These are phyloP conservation scores for Choanephora cucurbitarum DNA, from an alignment of 371 early-diverging fungal genomes.

Conservation along the genomic window DNA sequence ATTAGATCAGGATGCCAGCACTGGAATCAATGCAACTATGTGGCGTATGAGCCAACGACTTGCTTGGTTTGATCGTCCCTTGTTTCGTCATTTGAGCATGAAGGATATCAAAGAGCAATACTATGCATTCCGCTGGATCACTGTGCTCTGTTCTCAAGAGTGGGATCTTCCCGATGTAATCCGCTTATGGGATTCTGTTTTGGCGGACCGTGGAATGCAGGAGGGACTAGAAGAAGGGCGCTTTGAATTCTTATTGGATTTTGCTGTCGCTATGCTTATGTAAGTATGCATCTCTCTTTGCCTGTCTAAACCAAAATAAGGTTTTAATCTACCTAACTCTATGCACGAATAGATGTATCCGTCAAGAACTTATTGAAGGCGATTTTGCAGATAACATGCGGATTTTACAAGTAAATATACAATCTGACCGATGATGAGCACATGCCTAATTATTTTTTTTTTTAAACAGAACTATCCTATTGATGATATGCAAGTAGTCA, in stretches of 20 bases:
- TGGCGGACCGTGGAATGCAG: slow-evolving; percentile 63
- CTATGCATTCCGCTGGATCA: slow-evolving; percentile 87
- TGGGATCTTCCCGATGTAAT: slow-evolving; percentile 82
- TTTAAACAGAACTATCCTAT: slow-evolving; percentile 51
- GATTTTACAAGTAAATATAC: slow-evolving; percentile 55
- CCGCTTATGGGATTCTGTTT: slow-evolving; percentile 82
- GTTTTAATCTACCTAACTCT: not conserved
- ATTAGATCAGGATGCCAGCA: slow-evolving; percentile 60
- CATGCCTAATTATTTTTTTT: slow-evolving; percentile 3
- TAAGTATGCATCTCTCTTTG: slow-evolving; percentile 33
- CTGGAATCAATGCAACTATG: slow-evolving; percentile 66
- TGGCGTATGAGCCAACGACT: slow-evolving; percentile 62
- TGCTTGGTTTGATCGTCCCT: slow-evolving; percentile 57
- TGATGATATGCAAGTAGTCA: slow-evolving; percentile 49
- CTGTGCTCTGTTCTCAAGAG: slow-evolving; percentile 83
- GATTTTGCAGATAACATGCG: slow-evolving; percentile 70
- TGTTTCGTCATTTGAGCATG: slow-evolving; percentile 65
- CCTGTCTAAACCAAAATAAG: not conserved
- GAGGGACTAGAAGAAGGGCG: slow-evolving; percentile 35
- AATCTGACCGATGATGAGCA: not conserved
- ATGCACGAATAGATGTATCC: slow-evolving; percentile 48
- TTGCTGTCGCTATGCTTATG: slow-evolving; percentile 78
- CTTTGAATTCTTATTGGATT: slow-evolving; percentile 77
- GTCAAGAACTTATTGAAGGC: slow-evolving; percentile 57
- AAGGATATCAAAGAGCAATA: slow-evolving; percentile 77